These are phyloP conservation scores for Sclerotinia trifoliorum DNA, from an alignment of 2,329 filamentous ascomycete genomes.

Conservation along the genomic window DNA sequence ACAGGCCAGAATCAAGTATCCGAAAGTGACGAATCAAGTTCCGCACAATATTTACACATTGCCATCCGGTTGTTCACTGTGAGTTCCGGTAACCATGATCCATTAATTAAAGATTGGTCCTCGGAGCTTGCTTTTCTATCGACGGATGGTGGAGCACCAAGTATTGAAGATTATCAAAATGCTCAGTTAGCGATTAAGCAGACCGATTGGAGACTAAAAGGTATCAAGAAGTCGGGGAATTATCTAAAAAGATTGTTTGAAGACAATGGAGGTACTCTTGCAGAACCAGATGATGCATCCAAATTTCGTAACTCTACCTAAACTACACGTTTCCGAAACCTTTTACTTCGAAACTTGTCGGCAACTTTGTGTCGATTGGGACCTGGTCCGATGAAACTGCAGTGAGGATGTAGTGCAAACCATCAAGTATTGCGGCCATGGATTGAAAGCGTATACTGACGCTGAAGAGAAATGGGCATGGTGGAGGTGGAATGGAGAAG, in stretches of 20 bases:
- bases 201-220: not conserved
- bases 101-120: constrained; percentile 15
- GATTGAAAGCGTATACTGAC: not conserved
- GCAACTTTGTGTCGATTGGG: constrained; percentile 16
- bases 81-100: constrained; percentile 25
- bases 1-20: not conserved
- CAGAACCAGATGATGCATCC: not conserved
- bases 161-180: constrained; percentile 5
- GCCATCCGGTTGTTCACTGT: constrained; percentile 24
- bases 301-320: not conserved
- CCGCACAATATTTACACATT: constrained; percentile 24
- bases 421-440: not conserved
- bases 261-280: constrained; percentile 8
- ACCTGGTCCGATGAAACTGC: constrained; percentile 1
- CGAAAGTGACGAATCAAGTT: not conserved
- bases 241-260: constrained; percentile 21
- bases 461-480: not conserved
- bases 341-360: not conserved
- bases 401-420: not conserved
- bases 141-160: not conserved
- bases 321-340: not conserved
- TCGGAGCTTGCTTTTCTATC: not conserved
- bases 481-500: constrained; percentile 7
- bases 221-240: constrained; percentile 7
- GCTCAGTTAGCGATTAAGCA: constrained; percentile 12